Conservation (phyloP, 495 filamentous ascomycete genomes). For the Xylaria scruposa region DNA sequence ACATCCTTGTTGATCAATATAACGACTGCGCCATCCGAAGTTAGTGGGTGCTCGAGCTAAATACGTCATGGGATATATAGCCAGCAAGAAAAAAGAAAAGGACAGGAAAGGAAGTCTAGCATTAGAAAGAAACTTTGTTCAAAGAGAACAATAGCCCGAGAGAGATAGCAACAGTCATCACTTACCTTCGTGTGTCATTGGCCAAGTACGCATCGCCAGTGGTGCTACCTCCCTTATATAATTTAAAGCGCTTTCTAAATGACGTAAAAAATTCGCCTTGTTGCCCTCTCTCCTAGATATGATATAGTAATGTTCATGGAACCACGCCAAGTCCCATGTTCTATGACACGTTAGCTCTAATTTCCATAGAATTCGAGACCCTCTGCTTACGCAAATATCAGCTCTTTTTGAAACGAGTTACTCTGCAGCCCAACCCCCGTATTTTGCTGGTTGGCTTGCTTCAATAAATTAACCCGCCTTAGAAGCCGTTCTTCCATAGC, state of each 20-base stretch:
- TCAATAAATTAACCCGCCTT: constrained; percentile 2
- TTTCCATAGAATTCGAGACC: neutral
- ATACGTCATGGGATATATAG: no score
- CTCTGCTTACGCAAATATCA: constrained; percentile 15
- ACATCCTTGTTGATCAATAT: neutral
- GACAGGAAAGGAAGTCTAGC: no score
- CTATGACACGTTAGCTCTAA: neutral
- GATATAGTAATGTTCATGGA: neutral
- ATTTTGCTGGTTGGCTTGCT: neutral
- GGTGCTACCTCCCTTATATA: neutral
- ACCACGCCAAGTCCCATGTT: neutral
- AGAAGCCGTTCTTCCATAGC: neutral
- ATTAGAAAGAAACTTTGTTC: neutral
- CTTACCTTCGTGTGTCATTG: neutral
- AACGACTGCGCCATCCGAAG: neutral
- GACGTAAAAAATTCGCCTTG: no score
- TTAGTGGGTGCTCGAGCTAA: neutral
- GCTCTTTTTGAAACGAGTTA: neutral
- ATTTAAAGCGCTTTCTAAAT: neutral
- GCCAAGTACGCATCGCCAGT: neutral
- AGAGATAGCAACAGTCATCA: neutral
- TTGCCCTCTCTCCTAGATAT: neutral
- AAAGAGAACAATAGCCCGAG: neutral
- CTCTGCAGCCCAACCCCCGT: neutral
- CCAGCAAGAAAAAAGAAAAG: neutral